Evolutionary conservation across 495 filamentous ascomycete species (phyloP), one percentile per base, ranked within the genome.

Genomic region (Cenococcum geophilum): DNA sequence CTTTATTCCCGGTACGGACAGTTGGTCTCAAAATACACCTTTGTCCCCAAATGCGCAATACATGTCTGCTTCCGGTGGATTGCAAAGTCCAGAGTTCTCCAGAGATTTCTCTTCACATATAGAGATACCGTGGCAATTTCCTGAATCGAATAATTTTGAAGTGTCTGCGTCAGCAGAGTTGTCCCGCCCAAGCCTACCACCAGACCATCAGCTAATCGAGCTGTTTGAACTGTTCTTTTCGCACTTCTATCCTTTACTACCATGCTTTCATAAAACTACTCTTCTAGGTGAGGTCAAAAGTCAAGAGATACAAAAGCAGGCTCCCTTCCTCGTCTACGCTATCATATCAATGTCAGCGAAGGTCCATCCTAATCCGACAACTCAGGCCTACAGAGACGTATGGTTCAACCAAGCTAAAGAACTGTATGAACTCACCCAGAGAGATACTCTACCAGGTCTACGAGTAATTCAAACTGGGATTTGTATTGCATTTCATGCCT

Each of bases 331-430:
- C 8, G 25, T 60, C 6, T 67, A 67, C 25, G 57, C 57, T 10
- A 60, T 67, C 8, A 59, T 51, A 22, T 23, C 64, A 14, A 21
- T 63, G n/a, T 27, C 64, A 5, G 56, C 60, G 5, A 8, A 21
- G n/a, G 18, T 25, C 11, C 64, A 67, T 54, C 60, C 37, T 11
- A 52, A 63, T 21, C 60, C 60, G 10, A 22, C 34, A 16, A 45
- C 63, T 22, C 59, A 54, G 45, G 51, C 0, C 8, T 53, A 18
- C 0, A 50, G 56, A 21, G 12, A 37, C 5, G 43, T 27, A 34
- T 67, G 60, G 60, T 63, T 57, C 34, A 51, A 67, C 20, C 55
- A 63, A 35, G 51, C 60, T 1, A 67, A 67, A 36, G 63, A 58
- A 22, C 22, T 52, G 10, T 67, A 63, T 21, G 64, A 66, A 16